Percentiles rank a stretch among this genome's conserved stretches.
Evolutionary conservation across 2,329 filamentous ascomycete species (phyloP).

Genomic region (Chalara sp.): DNA sequence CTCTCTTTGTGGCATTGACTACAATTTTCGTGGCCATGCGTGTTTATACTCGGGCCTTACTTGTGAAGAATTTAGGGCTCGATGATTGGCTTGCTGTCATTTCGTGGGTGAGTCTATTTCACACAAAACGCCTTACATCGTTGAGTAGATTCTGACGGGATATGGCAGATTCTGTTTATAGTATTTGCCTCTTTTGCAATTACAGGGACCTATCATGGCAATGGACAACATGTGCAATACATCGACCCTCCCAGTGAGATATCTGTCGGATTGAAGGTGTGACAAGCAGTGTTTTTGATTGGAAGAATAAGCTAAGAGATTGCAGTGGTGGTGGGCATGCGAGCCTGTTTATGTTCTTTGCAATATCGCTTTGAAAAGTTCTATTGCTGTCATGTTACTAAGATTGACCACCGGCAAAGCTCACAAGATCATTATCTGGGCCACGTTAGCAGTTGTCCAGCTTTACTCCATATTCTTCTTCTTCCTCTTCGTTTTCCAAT

Average conservation of each 20-base stretch:
- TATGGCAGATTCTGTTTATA: not conserved
- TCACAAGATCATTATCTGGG: constrained; percentile 31
- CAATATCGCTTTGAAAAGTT: constrained; percentile 31
- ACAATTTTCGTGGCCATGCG: not conserved
- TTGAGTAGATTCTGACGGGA: too few species aligned
- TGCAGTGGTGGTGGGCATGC: constrained; percentile 30
- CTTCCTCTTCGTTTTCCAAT: constrained; percentile 43
- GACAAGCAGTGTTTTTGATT: not conserved
- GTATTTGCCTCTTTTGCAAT: not conserved
- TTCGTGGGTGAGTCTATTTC: not conserved
- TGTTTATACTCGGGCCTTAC: not conserved
- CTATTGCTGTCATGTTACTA: constrained; percentile 32
- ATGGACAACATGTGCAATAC: not conserved
- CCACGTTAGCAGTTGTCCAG: constrained; percentile 28
- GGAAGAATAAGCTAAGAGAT: not conserved
- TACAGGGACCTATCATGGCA: not conserved
- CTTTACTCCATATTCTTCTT: constrained; percentile 35
- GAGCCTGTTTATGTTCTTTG: constrained; percentile 32
- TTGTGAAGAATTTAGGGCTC: not conserved
- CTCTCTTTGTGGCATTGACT: not conserved
- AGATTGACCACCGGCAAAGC: constrained; percentile 27
- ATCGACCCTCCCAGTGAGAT: not conserved
- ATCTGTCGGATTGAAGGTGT: not conserved
- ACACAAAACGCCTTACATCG: not conserved
- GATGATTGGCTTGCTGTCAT: not conserved